phyloP scores from a whole-genome alignment of 2,329 filamentous ascomycete species.

The Aspergillus ibericus region DNA sequence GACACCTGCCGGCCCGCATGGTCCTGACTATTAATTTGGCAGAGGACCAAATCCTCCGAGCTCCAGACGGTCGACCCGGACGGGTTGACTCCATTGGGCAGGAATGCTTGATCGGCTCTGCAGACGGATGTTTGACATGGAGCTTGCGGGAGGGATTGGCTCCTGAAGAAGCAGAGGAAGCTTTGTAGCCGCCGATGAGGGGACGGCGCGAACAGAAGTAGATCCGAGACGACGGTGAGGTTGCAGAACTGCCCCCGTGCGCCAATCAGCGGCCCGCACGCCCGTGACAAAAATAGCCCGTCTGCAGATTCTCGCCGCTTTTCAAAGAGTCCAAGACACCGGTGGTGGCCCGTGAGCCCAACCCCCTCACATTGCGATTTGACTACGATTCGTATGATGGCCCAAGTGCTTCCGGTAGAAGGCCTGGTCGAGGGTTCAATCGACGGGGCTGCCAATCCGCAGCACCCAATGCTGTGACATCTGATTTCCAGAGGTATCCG shows the following conservation, averaged over 20 bases:
- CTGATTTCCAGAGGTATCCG: background rate
- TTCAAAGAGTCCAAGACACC: background rate
- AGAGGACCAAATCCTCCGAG: constrained; percentile 16
- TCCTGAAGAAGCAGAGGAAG: constrained; percentile 1
- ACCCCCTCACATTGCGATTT: no score
- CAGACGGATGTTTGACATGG: constrained; percentile 6
- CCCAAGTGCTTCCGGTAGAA: no score
- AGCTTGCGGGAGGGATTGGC: constrained; percentile 16
- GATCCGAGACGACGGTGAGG: background rate
- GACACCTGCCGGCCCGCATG: constrained; percentile 3
- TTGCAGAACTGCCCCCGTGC: background rate
- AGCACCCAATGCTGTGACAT: background rate
- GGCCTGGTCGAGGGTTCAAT: no score
- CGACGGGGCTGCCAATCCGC: background rate
- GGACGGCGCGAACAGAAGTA: constrained; percentile 11
- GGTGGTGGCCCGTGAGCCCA: no score
- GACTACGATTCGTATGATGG: no score
- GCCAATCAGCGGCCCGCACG: constrained; percentile 9
- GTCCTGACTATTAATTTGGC: constrained; percentile 8
- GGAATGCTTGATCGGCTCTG: constrained; percentile 7
- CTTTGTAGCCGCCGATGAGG: constrained; percentile 20
- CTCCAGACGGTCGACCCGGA: background rate
- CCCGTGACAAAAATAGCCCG: constrained; percentile 8
- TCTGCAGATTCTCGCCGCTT: background rate
- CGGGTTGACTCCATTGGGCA: constrained; percentile 13